Percentiles rank a stretch among this genome's conserved stretches.
Evolutionary conservation across 768 basidiomycete species (phyloP).

Genomic region (Podaxis sp.): DNA sequence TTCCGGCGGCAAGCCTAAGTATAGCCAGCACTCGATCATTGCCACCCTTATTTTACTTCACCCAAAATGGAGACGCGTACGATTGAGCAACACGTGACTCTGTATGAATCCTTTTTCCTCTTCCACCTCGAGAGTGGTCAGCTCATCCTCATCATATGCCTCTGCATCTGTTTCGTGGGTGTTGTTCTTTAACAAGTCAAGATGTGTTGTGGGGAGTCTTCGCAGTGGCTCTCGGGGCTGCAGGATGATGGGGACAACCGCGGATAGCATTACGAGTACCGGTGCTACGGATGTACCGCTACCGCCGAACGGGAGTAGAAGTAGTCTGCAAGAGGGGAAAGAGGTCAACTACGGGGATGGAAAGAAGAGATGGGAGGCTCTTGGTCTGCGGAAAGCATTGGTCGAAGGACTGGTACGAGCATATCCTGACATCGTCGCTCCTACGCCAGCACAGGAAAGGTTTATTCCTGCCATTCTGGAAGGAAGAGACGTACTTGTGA

Average conservation of each 20-base stretch:
- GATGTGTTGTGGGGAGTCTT: neutral
- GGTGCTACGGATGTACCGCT: no score
- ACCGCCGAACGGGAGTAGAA: neutral
- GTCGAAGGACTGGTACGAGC: conserved; percentile 51
- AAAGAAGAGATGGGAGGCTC: conserved; percentile 41
- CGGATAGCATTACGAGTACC: neutral
- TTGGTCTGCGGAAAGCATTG: conserved; percentile 53
- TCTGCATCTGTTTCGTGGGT: neutral
- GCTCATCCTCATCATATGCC: neutral
- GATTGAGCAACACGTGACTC: conserved; percentile 23
- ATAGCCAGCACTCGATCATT: neutral
- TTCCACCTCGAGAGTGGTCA: conserved; percentile 19
- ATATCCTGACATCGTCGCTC: conserved; percentile 59
- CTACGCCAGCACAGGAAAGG: conserved; percentile 58
- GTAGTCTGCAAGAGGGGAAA: neutral
- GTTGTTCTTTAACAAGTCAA: neutral
- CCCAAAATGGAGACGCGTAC: neutral
- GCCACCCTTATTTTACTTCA: neutral
- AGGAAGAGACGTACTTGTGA: conserved; percentile 62
- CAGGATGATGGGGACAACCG: neutral
- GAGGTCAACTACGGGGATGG: neutral
- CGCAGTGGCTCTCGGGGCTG: neutral
- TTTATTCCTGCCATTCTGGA: conserved; percentile 63
- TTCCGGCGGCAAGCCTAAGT: neutral
- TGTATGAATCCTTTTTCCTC: conserved; percentile 23